These are phyloP conservation scores for Canna indica DNA, from an alignment of 176 grass and related monocot species.

Conservation along the genomic window DNA sequence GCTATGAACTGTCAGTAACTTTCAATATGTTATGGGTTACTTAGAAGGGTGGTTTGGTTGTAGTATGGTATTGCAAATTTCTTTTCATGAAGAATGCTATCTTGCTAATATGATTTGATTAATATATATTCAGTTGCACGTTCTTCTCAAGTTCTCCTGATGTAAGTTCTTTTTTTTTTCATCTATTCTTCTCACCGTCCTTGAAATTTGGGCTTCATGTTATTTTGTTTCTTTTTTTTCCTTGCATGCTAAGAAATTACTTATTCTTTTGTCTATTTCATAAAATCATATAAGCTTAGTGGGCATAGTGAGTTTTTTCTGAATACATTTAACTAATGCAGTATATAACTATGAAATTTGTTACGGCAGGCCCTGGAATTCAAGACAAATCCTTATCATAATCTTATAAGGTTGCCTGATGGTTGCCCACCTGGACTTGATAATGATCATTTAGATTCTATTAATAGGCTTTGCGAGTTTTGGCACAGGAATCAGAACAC, in stretches of 20 bases:
- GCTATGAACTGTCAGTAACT: too few species aligned
- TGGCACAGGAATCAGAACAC: constrained; percentile 73
- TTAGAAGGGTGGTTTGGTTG: too few species aligned
- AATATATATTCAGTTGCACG: too few species aligned
- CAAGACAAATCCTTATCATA: constrained; percentile 33
- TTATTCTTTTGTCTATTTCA: not conserved
- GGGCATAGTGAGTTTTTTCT: not conserved
- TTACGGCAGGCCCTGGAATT: constrained; percentile 35
- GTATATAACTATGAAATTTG: constrained; percentile 10
- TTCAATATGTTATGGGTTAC: too few species aligned
- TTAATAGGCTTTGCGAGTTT: constrained; percentile 61
- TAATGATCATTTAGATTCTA: constrained; percentile 45
- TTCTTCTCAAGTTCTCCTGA: too few species aligned
- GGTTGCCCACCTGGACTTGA: constrained; percentile 48
- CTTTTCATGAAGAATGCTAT: too few species aligned
- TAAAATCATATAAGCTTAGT: too few species aligned
- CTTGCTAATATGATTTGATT: too few species aligned
- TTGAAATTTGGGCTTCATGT: not conserved
- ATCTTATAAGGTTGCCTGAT: constrained; percentile 54
- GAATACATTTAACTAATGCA: not conserved
- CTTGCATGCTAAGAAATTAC: not conserved
- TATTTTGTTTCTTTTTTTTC: not conserved
- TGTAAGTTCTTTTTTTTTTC: too few species aligned
- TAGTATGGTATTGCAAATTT: too few species aligned
- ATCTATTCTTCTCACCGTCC: not conserved